Conservation (phyloP, 305 asterid genomes). For the Solanum hybrid region DNA sequence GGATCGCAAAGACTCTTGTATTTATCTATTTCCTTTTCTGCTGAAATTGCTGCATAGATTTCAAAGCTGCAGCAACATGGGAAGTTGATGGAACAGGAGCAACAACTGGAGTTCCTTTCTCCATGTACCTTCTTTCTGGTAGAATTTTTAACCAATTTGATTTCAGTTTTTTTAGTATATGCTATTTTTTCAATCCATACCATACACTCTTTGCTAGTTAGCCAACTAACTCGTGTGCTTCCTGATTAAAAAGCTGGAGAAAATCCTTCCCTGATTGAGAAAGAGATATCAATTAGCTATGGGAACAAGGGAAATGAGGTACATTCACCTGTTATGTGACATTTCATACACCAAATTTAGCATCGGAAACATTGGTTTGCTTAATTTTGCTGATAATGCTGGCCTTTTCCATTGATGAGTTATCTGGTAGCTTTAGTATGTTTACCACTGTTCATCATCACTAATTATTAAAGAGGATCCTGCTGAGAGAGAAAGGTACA, state of each 20-base stretch:
- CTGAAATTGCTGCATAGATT: constrained; percentile 28
- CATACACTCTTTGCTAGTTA: background rate
- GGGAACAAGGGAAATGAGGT: constrained; percentile 99
- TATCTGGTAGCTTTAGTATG: background rate
- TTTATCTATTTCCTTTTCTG: constrained; percentile 7
- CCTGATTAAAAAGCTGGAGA: constrained; percentile 38
- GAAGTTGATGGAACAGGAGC: constrained; percentile 81
- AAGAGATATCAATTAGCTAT: constrained; percentile 82
- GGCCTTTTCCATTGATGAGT: background rate
- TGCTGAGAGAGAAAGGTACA: background rate
- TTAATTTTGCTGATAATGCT: background rate
- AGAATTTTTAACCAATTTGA: background rate
- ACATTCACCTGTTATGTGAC: constrained; percentile 7
- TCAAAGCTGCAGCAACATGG: constrained; percentile 74
- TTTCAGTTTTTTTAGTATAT: background rate
- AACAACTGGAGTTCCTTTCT: constrained; percentile 48
- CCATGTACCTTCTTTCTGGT: constrained; percentile 93
- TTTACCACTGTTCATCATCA: background rate
- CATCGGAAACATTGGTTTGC: background rate
- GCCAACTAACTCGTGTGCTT: constrained; percentile 9
- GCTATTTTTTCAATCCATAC: background rate
- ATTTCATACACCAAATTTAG: background rate
- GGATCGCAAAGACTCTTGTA: background rate
- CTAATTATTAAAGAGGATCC: background rate
- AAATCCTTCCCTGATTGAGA: constrained; percentile 27